These are phyloP conservation scores for Fusarium annulatum DNA, from an alignment of 2,329 filamentous ascomycete genomes.

Conservation along the genomic window DNA sequence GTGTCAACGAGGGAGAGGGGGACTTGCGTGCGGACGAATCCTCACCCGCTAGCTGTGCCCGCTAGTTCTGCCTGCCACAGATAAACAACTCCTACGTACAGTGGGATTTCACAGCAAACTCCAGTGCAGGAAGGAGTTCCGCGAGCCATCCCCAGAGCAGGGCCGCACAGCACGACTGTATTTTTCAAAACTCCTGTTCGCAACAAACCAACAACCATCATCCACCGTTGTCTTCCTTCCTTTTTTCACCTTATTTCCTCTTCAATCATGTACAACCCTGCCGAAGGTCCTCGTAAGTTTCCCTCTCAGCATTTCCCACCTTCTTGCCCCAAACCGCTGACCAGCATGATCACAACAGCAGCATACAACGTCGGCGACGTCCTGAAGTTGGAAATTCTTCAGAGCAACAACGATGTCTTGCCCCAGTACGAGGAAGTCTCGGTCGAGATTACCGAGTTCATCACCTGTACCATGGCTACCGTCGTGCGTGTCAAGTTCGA, in stretches of 20 bases:
- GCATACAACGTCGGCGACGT: not conserved
- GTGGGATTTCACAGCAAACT: not conserved
- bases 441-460: not conserved
- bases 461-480: not conserved
- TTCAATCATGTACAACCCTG: not conserved
- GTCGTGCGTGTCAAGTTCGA: not conserved
- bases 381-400: not conserved
- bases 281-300: not conserved
- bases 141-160: not conserved
- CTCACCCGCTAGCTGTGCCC: not conserved
- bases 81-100: not conserved
- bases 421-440: not conserved
- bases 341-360: not conserved
- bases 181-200: not conserved
- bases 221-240: not conserved
- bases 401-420: not conserved
- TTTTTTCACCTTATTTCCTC: no score
- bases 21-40: not conserved
- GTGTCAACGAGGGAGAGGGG: not conserved
- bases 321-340: not conserved
- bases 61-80: not conserved
- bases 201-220: not conserved
- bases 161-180: not conserved
- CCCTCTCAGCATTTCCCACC: accelerated
- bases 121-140: not conserved